Base-by-base conservation (phyloP, 2,329 filamentous ascomycete species). In the Periconia macrospinosa region DNA sequence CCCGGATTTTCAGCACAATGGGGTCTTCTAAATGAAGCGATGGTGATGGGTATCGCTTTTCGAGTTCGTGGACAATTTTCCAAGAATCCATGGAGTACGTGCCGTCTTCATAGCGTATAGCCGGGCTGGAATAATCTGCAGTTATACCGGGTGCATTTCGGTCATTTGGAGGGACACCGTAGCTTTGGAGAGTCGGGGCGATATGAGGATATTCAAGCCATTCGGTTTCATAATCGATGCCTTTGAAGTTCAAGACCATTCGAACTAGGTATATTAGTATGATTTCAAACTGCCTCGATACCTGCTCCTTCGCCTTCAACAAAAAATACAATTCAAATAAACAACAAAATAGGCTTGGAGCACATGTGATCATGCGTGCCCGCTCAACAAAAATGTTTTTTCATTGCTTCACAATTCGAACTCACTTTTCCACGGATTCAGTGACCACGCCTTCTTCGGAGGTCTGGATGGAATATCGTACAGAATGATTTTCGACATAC, bases 171-270 rank as follows among this genome's bases (percentile, higher is more conserved):
- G 78, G 73, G 48, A 82, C 65, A 50, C 76, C 78, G 41, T 84
- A 76, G 27, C 78, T 75, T 61, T 83, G 76, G 47, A 90, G 75
- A 2, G 70, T 81, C 1, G 82, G 72, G 52, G 77, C 80, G 55
- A 91, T 78, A 35, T 89, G 82, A 1, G 86, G 87, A 59, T 88
- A 90, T 64, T 89, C 86, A 15, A 86, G 72, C 86, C 86, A 90
- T 78, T 86, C 77, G 0, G 87, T 90, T 66, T 81, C 80, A 75
- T 90, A 91, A 44, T 84, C 79, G 14, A 90, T 69, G 1, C 77
- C 77, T 68, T 91, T 91, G 75, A 81, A 89, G 73, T 90, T 90
- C 43, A 91, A 74, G 2, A 81, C 67, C 52, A 90, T 72, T 1
- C 88, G 85, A 43, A 83, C 87, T 89, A 42, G 7, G 8, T 3